Evolutionary conservation across 495 filamentous ascomycete species (phyloP), one percentile per base, ranked within the genome.

Genomic region (Entonaema liquescens): DNA sequence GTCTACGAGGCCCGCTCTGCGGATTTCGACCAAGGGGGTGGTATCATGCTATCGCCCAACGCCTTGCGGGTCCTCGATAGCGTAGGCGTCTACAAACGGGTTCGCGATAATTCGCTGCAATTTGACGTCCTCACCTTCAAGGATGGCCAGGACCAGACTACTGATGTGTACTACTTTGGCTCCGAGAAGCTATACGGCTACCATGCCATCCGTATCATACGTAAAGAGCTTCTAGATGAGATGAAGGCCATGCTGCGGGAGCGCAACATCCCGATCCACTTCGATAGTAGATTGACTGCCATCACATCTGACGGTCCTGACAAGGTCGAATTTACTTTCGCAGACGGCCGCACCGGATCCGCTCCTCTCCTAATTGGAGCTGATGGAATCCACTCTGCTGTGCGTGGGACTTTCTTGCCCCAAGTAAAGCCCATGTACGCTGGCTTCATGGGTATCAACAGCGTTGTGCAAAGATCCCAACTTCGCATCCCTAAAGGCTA

Each of bases 21-120:
- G 28, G 50, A 52, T 29, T 56, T 56, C 15, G 53, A 56, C 36
- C 52, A 65, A 60, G 84, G 81, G 7, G 86, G 86, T 3, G 86
- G 83, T 5, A 73, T 88, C 49, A 85, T 83, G 81, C 81, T 87
- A 35, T 84, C 82, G 0, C 82, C 85, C 49, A 87, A 88, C 55
- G 83, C 83, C 4, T 74, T 87, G 11, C 80, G 78, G 17, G 72
- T 86, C 23, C 79, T 88, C 5, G 82, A 87, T 47, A 44, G 55
- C 8, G 47, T 86, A 0, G 83, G 77, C n/a, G 73, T 83, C 17
- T 87, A 84, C 72, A 49, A 79, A 4, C 78, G 74, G 11, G 69
- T 86, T 47, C 74, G 35, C 0, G 17, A 53, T 21, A 59, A 67
- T 1, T 58, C 67, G 5, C 44, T 79, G 65, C 60, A 81, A 12